Base-by-base conservation (phyloP, 2,329 filamentous ascomycete genomes). In the Cladosporium phlei region DNA sequence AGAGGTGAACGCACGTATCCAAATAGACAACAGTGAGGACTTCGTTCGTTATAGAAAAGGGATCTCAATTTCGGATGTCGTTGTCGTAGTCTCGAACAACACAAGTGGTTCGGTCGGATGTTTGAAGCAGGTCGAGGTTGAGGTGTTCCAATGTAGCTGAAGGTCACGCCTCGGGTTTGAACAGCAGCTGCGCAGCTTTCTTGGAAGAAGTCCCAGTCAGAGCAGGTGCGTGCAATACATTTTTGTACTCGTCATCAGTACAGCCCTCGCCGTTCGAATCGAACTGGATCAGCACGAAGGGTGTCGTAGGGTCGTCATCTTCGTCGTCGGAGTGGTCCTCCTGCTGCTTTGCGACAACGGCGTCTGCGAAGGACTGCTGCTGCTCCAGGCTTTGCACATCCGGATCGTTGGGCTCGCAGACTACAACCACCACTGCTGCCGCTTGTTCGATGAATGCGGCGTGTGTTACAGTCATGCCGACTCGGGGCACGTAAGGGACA, bases 401-500 rank as follows among this genome's bases (percentile, higher is more conserved):
- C 4, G 21, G 19, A n/a, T 34, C 37, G 4, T 19, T 16, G 8
- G 45, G 27, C 28, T 33, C 38, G n/a, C 27, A 47, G 30, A 82
- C 71, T 47, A 86, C 76, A 48, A 85, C 78, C 11, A 87, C 64
- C 27, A 86, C 69, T 1, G 73, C 73, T 37, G 74, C 75, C 3
- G 81, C 80, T 46, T 77, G 69, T 47, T 72, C 74, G 44, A 87
- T 74, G 56, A 85, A 85, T 42, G 74, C 74, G 38, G 75, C 67
- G 63, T 89, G 81, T 34, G 78, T 74, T 17, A 74, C 71, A 2
- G 80, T 85, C 61, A 87, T 79, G 32, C 83, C 83, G 48, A 72
- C 66, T 43, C 74, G 72, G 37, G 79, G 76, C 4, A 80, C 78
- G 58, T 87, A 90, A 5, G 86, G 84, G 33, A 88, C 78, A 60